Conservation (phyloP, 345 rosid species). For the Eucalyptus erythrocorys region DNA sequence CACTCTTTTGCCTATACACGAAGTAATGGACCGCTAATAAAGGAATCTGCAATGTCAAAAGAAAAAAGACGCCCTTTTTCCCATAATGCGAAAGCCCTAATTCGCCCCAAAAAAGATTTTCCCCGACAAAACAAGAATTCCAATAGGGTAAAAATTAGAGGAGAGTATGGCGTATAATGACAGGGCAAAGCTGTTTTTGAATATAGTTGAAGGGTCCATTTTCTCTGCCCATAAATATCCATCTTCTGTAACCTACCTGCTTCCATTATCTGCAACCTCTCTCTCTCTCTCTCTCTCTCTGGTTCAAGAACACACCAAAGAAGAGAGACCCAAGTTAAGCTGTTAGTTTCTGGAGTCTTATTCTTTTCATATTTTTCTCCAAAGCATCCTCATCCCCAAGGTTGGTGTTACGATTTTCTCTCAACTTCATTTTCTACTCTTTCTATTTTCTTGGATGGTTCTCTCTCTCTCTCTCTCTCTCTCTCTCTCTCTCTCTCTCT, state of each 20-base stretch:
- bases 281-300: not conserved
- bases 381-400: not conserved
- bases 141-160: not conserved
- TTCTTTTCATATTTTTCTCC: not conserved
- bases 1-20: conserved; percentile 9
- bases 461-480: no score
- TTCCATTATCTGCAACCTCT: conserved; percentile 37
- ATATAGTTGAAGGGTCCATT: conserved; percentile 30
- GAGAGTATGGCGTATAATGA: not conserved
- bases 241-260: conserved; percentile 13
- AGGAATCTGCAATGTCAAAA: not conserved
- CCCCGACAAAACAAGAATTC: not conserved
- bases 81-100: not conserved
- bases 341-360: not conserved
- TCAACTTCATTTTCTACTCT: not conserved
- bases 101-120: not conserved
- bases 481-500: not conserved
- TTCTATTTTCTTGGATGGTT: not conserved
- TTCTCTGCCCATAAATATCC: conserved; percentile 17
- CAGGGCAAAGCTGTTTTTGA: not conserved
- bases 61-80: not conserved
- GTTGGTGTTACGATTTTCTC: not conserved
- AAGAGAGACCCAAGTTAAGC: not conserved
- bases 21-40: conserved; percentile 18
- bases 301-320: not conserved